A percentile compares a stretch with the other conserved stretches of the same genome.
Evolutionary conservation across 805 yeast genomes (phyloP).

Genomic region (Ogataea parapolymorpha): DNA sequence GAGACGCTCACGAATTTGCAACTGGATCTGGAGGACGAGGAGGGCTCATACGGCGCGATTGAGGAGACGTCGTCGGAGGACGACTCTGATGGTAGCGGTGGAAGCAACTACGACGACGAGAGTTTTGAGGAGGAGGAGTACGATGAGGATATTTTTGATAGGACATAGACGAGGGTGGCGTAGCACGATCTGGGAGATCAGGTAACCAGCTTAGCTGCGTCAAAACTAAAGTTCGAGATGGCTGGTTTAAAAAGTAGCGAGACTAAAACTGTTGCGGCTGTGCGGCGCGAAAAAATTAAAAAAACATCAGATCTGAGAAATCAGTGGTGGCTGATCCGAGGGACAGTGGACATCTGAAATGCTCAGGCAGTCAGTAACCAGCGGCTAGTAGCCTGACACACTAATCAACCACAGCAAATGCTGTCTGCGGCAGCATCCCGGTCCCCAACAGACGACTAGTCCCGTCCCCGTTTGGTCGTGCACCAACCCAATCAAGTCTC

Average conservation of each 20-base stretch:
- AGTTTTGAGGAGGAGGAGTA: conserved; percentile 54
- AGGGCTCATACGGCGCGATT: conserved; percentile 20
- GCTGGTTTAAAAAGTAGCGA: conserved; percentile 4
- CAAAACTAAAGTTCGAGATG: conserved; percentile 2
- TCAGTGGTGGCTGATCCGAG: not conserved
- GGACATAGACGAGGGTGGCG: conserved; percentile 8
- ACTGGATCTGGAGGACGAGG: conserved; percentile 30
- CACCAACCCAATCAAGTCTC: conserved; percentile 4
- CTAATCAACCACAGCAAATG: too few relatives aligned
- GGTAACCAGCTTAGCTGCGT: not conserved
- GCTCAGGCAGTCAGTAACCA: too few relatives aligned
- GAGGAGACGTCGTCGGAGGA: conserved; percentile 31
- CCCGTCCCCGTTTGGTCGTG: conserved; percentile 9
- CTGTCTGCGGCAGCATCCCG: too few relatives aligned
- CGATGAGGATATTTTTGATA: conserved; percentile 39
- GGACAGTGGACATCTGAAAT: not conserved
- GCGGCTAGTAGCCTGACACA: too few relatives aligned
- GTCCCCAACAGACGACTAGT: too few relatives aligned
- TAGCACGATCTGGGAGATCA: too few relatives aligned
- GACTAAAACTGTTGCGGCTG: conserved; percentile 1
- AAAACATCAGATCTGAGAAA: not conserved
- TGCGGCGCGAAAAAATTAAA: conserved; percentile 1
- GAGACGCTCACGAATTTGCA: conserved; percentile 37
- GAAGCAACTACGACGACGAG: conserved; percentile 58
- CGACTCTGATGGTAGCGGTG: conserved; percentile 45